Base-by-base conservation (phyloP, 192 early-diverging fungal species). In the Gaertneriomyces semiglobifer region DNA sequence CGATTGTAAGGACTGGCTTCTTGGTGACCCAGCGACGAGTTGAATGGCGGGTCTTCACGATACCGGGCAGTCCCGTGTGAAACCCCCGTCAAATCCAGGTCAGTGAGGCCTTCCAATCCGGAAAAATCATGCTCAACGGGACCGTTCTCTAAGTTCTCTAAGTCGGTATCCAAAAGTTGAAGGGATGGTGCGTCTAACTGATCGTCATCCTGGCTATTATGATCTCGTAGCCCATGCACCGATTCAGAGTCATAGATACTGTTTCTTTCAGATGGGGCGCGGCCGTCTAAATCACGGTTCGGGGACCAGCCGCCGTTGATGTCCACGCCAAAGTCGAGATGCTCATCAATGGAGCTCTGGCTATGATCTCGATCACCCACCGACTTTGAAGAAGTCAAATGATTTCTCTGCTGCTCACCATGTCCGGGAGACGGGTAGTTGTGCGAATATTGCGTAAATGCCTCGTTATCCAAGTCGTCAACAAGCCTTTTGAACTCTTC, bases 401-500 rank as follows among this genome's bases (percentile, higher is more conserved):
- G 48, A n/a, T 12, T 39, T 57, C 55, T 57, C 12, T 14, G 12
- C 55, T 38, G 39, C 18, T 57, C 33, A 14, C 55, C 55, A 38
- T 12, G 42, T 61, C 45, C 16, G 5, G 46, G 39, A 5, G 42
- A 10, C 16, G 10, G 10, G 11, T 19, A 10, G 18, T 53, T 10
- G 18, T 16, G 50, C 50, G 48, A 20, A 20, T 63, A 9, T 20
- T 63, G 62, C 3, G 44, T 33, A 40, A 63, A 63, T 33, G 53
- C 48, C 53, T 63, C 62, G 38, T 48, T 63, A 20, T 63, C 62
- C 25, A 63, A 48, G 4, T 63, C 44, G 10, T 63, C 62, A 19
- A 63, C 47, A 2, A 63, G 62, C 14, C 62, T 45, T 20, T 53
- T 44, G 47, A 63, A 63, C 6, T 63, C 62, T 14, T 63, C 62